Evolutionary conservation across 345 rosid genomes (phyloP), one percentile per base, ranked within the genome.

Genomic region (Kernera saxatilis): DNA sequence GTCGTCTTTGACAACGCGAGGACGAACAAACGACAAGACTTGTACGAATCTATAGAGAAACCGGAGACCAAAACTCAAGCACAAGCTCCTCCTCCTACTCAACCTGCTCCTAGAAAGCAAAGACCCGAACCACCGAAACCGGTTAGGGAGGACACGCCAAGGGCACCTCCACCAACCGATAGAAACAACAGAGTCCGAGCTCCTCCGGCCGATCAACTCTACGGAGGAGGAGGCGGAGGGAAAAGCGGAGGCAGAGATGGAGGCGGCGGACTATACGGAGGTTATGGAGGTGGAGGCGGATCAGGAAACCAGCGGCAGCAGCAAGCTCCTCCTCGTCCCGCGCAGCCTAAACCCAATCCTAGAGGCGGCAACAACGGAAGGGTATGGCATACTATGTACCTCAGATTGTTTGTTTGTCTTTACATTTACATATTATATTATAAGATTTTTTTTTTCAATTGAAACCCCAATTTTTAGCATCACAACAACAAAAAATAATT

Each of bases 181-280:
- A 84, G 37, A 84, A 81, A 22, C 67, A 80, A 30, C 74, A 79
- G 19, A 88, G 85, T 74, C 59, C 83, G 56, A 63, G 54, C 67
- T 45, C 76, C 82, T 22, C 84, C 92, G n/a, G 82, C 89, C 0
- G 87, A 76, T 52, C 85, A 57, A 33, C 76, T 58, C 33, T 64
- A 65, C 21, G 56, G 65, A 48, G 43, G n/a, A 14, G 32, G 35
- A 19, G 62, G 44, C 1, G 22, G 10, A 14, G 18, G 26, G 17
- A 1, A 53, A 39, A 13, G 18, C 6, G 27, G 67, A 30, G 25
- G 33, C 11, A 53, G 39, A 22, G 48, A 18, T 3, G 39, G 19
- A 3, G 53, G 21, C 22, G 46, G 55, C 15, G 58, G 74, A 59
- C 56, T 59, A 23, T 67, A 67, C 35, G 70, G 74, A 43, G 70